A percentile compares a stretch with the other conserved stretches of the same genome.
Evolutionary conservation across 2,329 filamentous ascomycete species (phyloP).

Genomic region (Sporothrix inflata): DNA sequence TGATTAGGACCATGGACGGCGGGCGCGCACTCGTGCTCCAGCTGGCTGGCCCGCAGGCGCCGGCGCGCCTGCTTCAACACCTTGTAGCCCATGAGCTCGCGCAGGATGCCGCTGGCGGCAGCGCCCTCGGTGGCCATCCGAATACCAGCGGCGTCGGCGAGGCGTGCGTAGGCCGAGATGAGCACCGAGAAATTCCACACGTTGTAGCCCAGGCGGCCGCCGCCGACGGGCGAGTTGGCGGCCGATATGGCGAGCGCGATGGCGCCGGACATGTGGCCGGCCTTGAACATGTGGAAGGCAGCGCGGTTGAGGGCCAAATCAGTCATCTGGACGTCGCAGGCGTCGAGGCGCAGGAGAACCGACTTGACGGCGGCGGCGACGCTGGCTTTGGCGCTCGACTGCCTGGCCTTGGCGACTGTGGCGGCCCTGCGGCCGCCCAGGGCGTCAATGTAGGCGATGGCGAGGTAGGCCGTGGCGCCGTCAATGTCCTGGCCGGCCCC

Average conservation of each 20-base stretch:
- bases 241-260: constrained; percentile 39
- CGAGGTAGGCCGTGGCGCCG: constrained; percentile 45
- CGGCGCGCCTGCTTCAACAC: constrained; percentile 35
- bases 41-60: constrained; percentile 27
- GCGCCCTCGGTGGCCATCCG: constrained; percentile 35
- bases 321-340: constrained; percentile 35
- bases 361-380: constrained; percentile 34
- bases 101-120: constrained; percentile 30
- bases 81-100: constrained; percentile 34
- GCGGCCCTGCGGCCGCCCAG: constrained; percentile 33
- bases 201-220: constrained; percentile 39
- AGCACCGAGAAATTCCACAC: constrained; percentile 42
- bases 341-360: constrained; percentile 36
- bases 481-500: constrained; percentile 48
- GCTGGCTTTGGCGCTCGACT: constrained; percentile 30
- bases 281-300: constrained; percentile 38
- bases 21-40: constrained; percentile 18
- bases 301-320: constrained; percentile 40
- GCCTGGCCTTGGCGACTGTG: background rate
- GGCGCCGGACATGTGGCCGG: constrained; percentile 39
- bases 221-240: constrained; percentile 32
- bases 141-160: constrained; percentile 38
- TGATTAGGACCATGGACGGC: background rate
- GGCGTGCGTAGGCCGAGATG: constrained; percentile 35
- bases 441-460: constrained; percentile 44